A percentile compares a stretch with the other conserved stretches of the same genome.
These are phyloP conservation scores for Saksenaea oblongispora DNA, from an alignment of 371 early-diverging fungal genomes.

Conservation along the genomic window DNA sequence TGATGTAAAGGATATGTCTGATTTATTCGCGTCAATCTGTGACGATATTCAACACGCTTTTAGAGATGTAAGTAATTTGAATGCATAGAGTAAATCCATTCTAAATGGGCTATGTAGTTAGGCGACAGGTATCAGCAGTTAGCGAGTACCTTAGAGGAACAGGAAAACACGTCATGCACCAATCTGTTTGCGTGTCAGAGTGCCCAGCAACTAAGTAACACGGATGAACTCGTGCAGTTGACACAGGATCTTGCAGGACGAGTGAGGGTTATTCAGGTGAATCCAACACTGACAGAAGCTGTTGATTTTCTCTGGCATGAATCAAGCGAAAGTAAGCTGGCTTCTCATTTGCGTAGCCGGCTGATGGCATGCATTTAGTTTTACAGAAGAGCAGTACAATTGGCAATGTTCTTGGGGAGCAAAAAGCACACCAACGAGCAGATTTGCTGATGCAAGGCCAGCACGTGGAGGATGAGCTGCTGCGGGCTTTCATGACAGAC, in stretches of 20 bases:
- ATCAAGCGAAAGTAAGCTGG: not conserved
- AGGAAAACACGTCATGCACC: not conserved
- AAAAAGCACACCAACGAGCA: not conserved
- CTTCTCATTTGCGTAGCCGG: not conserved
- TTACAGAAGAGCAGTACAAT: not conserved
- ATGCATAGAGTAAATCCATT: not conserved
- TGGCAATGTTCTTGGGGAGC: not conserved
- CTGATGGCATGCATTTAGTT: not conserved
- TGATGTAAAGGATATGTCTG: too few species aligned
- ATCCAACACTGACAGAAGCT: not conserved
- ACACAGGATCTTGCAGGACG: not conserved
- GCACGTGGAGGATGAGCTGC: not conserved
- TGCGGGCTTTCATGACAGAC: not conserved
- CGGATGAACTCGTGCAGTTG: not conserved
- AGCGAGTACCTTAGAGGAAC: not conserved
- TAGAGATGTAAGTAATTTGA: not conserved
- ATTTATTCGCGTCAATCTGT: too few species aligned
- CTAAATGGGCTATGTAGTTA: not conserved
- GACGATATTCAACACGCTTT: not conserved
- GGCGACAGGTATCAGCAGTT: not conserved
- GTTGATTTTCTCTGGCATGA: conserved; percentile 4
- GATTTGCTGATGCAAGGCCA: not conserved
- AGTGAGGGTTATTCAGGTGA: not conserved
- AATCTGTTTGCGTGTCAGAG: not conserved
- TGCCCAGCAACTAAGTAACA: not conserved